phyloP scores from a whole-genome alignment of 768 basidiomycete genomes.

The Nidula microcarpa region DNA sequence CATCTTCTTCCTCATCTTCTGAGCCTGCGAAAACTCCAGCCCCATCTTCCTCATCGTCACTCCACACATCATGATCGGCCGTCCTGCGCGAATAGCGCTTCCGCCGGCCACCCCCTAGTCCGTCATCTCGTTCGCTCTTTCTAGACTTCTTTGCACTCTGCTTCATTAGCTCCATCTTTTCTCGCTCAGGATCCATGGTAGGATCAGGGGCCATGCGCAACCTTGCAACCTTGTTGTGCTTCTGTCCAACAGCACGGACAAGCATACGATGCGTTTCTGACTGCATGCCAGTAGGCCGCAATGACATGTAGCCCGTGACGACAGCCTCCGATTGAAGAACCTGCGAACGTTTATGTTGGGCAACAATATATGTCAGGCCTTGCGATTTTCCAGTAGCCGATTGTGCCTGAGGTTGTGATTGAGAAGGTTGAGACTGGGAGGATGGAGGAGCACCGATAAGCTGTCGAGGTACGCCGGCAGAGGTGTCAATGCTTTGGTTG shows the following conservation, averaged over 20 bases:
- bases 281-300: conserved; percentile 88
- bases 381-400: conserved; percentile 45
- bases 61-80: conserved; percentile 41
- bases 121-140: conserved; percentile 48
- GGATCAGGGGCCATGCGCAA: conserved; percentile 80
- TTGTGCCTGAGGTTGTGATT: conserved; percentile 34
- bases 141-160: conserved; percentile 62
- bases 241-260: conserved; percentile 81
- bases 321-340: conserved; percentile 85
- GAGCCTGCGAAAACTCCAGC: conserved; percentile 42
- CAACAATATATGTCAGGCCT: conserved; percentile 85
- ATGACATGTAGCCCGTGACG: conserved; percentile 77
- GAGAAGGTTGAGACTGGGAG: conserved; percentile 34
- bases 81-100: conserved; percentile 40
- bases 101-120: conserved; percentile 39
- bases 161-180: conserved; percentile 64
- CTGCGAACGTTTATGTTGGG: conserved; percentile 82
- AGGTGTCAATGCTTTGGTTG: conserved; percentile 72
- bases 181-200: conserved; percentile 70
- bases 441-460: conserved; percentile 45
- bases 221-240: conserved; percentile 77
- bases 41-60: conserved; percentile 69
- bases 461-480: conserved; percentile 61
- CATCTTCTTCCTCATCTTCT: conserved; percentile 57
- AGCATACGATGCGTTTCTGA: conserved; percentile 87